Conservation (phyloP, 73 alveolate genomes). For the Durusdinium trenchii region DNA sequence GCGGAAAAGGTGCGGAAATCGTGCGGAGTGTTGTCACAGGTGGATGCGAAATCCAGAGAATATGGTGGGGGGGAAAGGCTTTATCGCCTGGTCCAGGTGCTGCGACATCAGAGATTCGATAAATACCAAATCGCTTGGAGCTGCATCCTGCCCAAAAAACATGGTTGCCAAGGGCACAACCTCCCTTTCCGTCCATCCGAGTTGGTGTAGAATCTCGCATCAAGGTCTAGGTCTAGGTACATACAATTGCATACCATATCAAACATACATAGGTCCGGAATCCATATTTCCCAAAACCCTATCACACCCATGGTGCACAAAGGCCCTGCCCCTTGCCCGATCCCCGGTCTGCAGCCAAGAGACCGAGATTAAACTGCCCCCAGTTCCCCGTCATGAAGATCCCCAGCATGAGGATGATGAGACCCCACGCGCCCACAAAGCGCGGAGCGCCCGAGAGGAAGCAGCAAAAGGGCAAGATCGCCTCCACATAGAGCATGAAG, state of each 20-base stretch:
- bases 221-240: too few species aligned
- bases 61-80: too few species aligned
- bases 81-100: neutral
- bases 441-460: conserved; percentile 70
- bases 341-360: neutral
- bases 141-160: too few species aligned
- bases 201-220: too few species aligned
- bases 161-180: too few species aligned
- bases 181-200: too few species aligned
- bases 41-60: too few species aligned
- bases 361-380: conserved; percentile 78
- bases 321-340: neutral
- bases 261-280: too few species aligned
- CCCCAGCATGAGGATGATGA: conserved; percentile 48
- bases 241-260: too few species aligned
- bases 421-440: conserved; percentile 76
- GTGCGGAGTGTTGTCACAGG: too few species aligned
- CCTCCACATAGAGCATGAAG: conserved; percentile 63
- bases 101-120: neutral
- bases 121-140: neutral
- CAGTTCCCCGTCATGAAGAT: conserved; percentile 80
- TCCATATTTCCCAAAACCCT: conserved; percentile 67
- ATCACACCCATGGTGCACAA: conserved; percentile 48
- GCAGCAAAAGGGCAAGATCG: conserved; percentile 46
- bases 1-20: too few species aligned